Percentiles rank a stretch among this genome's conserved stretches.
These are phyloP conservation scores for Sclerospora graminicola DNA, from an alignment of 352 stramenopile genomes.

Conservation along the genomic window DNA sequence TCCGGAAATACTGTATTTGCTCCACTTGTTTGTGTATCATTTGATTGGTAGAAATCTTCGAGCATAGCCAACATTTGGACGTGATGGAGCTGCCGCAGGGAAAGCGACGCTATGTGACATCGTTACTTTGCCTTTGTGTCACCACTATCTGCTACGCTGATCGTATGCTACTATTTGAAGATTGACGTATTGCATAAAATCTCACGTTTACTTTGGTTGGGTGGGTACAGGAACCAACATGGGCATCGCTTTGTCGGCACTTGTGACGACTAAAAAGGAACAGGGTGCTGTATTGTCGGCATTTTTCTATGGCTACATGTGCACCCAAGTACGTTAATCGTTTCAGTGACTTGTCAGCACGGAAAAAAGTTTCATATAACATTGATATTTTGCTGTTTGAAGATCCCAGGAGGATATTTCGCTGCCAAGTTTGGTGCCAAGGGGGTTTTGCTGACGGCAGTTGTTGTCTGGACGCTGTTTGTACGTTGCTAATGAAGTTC, in stretches of 20 bases:
- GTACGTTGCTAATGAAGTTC: conserved; percentile 15
- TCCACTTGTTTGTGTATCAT: no score
- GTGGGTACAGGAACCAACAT: conserved; percentile 66
- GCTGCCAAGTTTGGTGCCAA: conserved; percentile 63
- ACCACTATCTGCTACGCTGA: conserved; percentile 83
- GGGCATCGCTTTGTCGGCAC: conserved; percentile 68
- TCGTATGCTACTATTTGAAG: no score
- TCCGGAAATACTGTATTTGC: no score
- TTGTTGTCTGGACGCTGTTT: conserved; percentile 79
- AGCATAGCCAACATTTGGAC: no score
- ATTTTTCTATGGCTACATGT: conserved; percentile 86
- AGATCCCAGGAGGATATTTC: conserved; percentile 74
- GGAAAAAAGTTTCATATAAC: background rate
- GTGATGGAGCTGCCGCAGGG: conserved; percentile 13
- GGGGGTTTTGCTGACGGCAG: conserved; percentile 54
- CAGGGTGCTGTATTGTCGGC: conserved; percentile 74
- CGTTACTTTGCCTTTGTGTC: conserved; percentile 59
- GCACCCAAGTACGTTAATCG: conserved; percentile 50
- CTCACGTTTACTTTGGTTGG: conserved; percentile 3
- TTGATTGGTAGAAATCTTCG: background rate
- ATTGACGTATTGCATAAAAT: no score
- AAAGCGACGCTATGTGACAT: conserved; percentile 57
- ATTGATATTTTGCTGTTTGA: conserved; percentile 3
- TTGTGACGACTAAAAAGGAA: conserved; percentile 61
- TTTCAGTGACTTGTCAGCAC: background rate